Percentiles rank a stretch among this genome's conserved stretches.
phyloP scores from a whole-genome alignment of 176 grass and related monocot genomes.

The Hyparrhenia diplandra region DNA sequence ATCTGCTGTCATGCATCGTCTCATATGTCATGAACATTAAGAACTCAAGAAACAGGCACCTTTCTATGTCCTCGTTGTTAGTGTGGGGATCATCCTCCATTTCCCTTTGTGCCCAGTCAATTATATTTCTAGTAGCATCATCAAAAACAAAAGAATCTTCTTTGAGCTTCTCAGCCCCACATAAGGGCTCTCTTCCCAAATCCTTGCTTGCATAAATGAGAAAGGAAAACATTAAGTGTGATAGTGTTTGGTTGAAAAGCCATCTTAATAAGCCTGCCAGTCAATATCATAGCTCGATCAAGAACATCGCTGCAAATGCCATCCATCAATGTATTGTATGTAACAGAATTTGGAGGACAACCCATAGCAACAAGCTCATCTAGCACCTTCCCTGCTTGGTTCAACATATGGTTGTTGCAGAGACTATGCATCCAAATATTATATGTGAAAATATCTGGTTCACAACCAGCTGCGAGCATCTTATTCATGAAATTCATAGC shows the following conservation, averaged over 20 bases:
- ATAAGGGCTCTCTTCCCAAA: constrained; percentile 57
- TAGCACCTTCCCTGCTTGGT: constrained; percentile 58
- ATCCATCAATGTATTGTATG: constrained; percentile 85
- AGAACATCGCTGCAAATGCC: constrained; percentile 75
- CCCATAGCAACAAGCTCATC: constrained; percentile 63
- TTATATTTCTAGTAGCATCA: constrained; percentile 79
- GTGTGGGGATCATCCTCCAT: constrained; percentile 26
- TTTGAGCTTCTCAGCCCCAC: constrained; percentile 75
- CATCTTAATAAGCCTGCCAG: constrained; percentile 84
- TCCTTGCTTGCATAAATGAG: constrained; percentile 95
- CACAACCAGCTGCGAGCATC: constrained; percentile 68
- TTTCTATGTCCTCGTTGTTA: constrained; percentile 34
- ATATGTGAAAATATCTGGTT: constrained; percentile 95
- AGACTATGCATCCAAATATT: constrained; percentile 92
- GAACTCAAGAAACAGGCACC: constrained; percentile 60
- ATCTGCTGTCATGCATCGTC: constrained; percentile 33
- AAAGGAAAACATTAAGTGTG: constrained; percentile 84
- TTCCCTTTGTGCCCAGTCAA: constrained; percentile 68
- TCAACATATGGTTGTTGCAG: constrained; percentile 63
- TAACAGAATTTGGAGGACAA: constrained; percentile 60
- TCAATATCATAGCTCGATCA: constrained; percentile 81
- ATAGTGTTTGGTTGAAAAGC: constrained; percentile 73
- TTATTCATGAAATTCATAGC: constrained; percentile 70
- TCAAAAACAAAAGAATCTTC: constrained; percentile 78
- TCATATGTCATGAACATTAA: constrained; percentile 58